A percentile compares a stretch with the other conserved stretches of the same genome.
Conservation (phyloP, 345 rosid genomes). For the Reutealis trisperma region DNA sequence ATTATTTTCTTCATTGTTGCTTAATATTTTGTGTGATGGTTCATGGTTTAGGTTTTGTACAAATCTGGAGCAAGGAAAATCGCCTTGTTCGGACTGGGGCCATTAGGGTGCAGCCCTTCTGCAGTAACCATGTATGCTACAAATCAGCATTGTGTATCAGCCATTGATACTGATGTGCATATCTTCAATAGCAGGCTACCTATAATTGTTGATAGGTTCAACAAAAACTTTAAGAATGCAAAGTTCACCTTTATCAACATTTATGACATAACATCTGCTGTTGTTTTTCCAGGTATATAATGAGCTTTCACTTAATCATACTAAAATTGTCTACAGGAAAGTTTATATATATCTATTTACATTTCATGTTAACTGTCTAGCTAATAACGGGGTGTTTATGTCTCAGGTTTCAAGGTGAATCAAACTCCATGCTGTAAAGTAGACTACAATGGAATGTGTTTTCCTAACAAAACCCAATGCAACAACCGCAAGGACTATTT, state of each 20-base stretch:
- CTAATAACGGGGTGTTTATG: too few species aligned
- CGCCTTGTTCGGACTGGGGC: background rate
- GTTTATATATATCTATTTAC: too few species aligned
- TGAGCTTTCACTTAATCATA: too few species aligned
- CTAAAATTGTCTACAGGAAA: too few species aligned
- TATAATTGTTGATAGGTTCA: background rate
- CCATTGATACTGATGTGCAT: background rate
- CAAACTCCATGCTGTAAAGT: background rate
- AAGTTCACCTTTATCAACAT: slow-evolving; percentile 8
- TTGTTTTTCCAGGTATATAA: background rate
- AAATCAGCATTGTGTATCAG: background rate
- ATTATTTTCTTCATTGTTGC: too few species aligned
- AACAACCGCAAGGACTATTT: background rate
- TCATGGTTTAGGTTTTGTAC: background rate
- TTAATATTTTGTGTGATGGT: background rate
- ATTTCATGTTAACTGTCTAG: too few species aligned
- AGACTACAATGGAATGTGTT: slow-evolving; percentile 4
- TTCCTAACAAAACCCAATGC: background rate
- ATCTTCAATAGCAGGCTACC: background rate
- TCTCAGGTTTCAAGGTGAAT: background rate
- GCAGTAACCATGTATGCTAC: background rate
- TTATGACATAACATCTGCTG: background rate
- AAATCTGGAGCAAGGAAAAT: slow-evolving; percentile 8
- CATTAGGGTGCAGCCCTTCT: slow-evolving; percentile 7
- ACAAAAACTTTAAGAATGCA: background rate